A percentile compares a stretch with the other conserved stretches of the same genome.
Evolutionary conservation across 2,329 filamentous ascomycete species (phyloP).

Genomic region (Chaetomiaceae sp.): DNA sequence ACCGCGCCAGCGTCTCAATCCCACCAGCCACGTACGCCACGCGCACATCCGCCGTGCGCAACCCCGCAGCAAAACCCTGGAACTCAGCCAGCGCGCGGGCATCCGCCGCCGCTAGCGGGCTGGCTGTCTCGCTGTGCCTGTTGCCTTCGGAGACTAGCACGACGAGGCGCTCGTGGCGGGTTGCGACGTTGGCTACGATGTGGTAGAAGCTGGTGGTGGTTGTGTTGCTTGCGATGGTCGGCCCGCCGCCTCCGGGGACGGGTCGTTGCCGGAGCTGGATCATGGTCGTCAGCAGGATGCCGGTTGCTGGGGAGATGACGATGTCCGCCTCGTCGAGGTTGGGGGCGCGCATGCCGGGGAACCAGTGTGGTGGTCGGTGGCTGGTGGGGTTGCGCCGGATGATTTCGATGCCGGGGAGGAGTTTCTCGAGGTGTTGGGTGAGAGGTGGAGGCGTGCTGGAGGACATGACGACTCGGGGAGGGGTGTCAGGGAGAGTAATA

Average conservation of each 20-base stretch:
- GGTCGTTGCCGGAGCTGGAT: conserved; percentile 66
- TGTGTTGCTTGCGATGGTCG: conserved; percentile 36
- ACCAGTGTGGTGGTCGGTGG: conserved; percentile 20
- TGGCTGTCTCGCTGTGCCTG: conserved; percentile 35
- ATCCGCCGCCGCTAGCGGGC: conserved; percentile 36
- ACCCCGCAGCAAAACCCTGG: conserved; percentile 39
- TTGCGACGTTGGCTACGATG: conserved; percentile 46
- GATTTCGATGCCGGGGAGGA: conserved; percentile 24
- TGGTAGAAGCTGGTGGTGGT: conserved; percentile 39
- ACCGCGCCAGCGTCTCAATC: conserved; percentile 43
- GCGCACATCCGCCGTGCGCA: conserved; percentile 30
- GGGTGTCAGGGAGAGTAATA: conserved; percentile 9
- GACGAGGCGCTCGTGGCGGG: conserved; percentile 60
- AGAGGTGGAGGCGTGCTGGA: conserved; percentile 6
- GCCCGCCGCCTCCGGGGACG: conserved; percentile 44
- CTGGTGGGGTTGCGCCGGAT: conserved; percentile 27
- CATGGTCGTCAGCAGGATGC: conserved; percentile 64
- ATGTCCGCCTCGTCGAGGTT: conserved; percentile 62
- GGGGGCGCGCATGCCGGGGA: conserved; percentile 28
- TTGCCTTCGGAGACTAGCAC: conserved; percentile 59
- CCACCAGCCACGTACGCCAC: conserved; percentile 47
- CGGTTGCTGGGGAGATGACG: conserved; percentile 60
- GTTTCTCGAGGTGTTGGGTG: conserved; percentile 15
- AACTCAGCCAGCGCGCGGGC: conserved; percentile 43
- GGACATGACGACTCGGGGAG: conserved; percentile 26